Percentiles rank a stretch among this genome's conserved stretches.
Evolutionary conservation across 345 rosid species (phyloP).

Genomic region (Camelina hispida): DNA sequence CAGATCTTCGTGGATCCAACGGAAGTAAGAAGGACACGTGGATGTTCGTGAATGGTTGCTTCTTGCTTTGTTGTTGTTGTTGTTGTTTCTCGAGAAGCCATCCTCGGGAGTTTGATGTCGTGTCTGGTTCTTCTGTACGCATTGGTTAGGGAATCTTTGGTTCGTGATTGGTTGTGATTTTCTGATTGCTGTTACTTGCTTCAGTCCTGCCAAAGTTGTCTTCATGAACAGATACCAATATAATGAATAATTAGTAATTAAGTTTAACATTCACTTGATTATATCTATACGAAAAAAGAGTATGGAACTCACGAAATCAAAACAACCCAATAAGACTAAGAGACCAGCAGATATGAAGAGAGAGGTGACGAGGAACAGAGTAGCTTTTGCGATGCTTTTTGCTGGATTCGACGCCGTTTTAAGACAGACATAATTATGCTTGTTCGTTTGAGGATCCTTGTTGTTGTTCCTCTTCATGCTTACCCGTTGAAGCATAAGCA

Average conservation of each 20-base stretch:
- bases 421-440: neutral
- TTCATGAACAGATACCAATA: conserved; percentile 9
- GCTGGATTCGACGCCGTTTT: conserved; percentile 36
- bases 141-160: conserved; percentile 47
- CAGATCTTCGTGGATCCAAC: conserved; percentile 83
- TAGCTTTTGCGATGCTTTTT: conserved; percentile 40
- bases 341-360: conserved; percentile 42
- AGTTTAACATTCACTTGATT: neutral
- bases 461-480: conserved; percentile 37
- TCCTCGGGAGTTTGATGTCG: conserved; percentile 18
- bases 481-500: conserved; percentile 33
- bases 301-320: conserved; percentile 35
- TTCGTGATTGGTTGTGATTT: conserved; percentile 47
- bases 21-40: conserved; percentile 69
- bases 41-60: conserved; percentile 23
- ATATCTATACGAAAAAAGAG: neutral
- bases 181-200: conserved; percentile 13
- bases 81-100: conserved; percentile 6
- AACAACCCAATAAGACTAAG: conserved; percentile 34
- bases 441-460: conserved; percentile 30
- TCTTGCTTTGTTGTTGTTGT: conserved; percentile 17
- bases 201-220: conserved; percentile 37
- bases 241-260: neutral
- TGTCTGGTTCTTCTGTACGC: conserved; percentile 35
- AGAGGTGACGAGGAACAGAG: conserved; percentile 26